These are phyloP conservation scores for Murraya paniculata DNA, from an alignment of 345 rosid species.

Conservation along the genomic window DNA sequence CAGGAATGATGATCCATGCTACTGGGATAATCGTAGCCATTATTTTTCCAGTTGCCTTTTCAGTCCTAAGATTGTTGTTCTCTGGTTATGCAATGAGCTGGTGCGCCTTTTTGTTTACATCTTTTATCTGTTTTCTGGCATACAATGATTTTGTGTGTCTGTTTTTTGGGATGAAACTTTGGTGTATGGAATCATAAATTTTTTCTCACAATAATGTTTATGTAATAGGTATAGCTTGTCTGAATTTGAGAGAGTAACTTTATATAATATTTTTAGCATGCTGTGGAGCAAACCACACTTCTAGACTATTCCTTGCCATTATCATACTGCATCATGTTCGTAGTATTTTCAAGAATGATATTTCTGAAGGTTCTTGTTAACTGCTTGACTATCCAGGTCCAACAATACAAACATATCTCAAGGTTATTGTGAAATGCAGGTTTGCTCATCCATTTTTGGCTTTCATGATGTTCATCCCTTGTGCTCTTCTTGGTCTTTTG, in stretches of 20 bases:
- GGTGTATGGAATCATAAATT: neutral
- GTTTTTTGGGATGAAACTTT: neutral
- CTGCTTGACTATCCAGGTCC: neutral
- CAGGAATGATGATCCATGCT: slow-evolving; percentile 75
- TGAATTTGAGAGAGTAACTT: neutral
- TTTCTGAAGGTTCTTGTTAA: neutral
- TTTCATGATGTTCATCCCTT: slow-evolving; percentile 79
- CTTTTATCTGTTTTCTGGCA: neutral
- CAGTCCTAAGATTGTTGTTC: slow-evolving; percentile 67
- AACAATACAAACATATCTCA: neutral
- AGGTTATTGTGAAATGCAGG: slow-evolving; percentile 53
- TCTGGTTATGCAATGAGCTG: slow-evolving; percentile 82
- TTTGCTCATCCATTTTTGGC: slow-evolving; percentile 89
- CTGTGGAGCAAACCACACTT: neutral
- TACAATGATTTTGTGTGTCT: neutral
- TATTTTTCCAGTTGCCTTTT: slow-evolving; percentile 62
- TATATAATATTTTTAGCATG: neutral
- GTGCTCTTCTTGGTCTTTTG: slow-evolving; percentile 75
- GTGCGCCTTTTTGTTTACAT: slow-evolving; percentile 35
- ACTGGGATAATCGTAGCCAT: slow-evolving; percentile 64
- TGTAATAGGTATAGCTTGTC: neutral
- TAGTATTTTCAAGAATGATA: slow-evolving; percentile 1
- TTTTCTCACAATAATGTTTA: neutral
- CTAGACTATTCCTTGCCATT: neutral
- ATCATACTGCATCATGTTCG: neutral